These are phyloP conservation scores for Agaricus subrufescens DNA, from an alignment of 768 basidiomycete species.

Conservation along the genomic window DNA sequence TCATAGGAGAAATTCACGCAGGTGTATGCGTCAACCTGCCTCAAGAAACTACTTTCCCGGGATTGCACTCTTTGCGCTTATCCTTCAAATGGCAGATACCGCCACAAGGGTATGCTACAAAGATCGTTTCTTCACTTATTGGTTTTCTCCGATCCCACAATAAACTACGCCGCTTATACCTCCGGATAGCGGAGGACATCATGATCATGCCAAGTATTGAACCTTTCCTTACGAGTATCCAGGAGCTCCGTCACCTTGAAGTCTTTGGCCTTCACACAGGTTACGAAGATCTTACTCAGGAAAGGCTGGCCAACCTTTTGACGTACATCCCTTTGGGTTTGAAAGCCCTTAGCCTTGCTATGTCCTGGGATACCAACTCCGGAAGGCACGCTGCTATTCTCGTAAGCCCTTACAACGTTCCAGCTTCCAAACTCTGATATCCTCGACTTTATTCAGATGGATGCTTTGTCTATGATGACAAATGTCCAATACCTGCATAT, in stretches of 20 bases:
- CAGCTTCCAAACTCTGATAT: neutral
- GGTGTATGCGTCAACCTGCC: constrained; percentile 27
- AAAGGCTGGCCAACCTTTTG: constrained; percentile 20
- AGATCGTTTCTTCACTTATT: constrained; percentile 17
- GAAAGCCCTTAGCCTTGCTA: constrained; percentile 30
- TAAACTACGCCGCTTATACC: constrained; percentile 26
- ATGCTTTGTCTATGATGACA: constrained; percentile 22
- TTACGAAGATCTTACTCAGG: constrained; percentile 17
- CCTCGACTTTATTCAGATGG: constrained; percentile 15
- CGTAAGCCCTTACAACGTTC: constrained; percentile 14
- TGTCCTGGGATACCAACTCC: constrained; percentile 24
- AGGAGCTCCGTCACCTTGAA: constrained; percentile 23
- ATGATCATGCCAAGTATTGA: constrained; percentile 16
- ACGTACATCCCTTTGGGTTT: constrained; percentile 23
- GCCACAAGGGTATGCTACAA: constrained; percentile 6
- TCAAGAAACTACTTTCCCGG: constrained; percentile 21
- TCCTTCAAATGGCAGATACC: constrained; percentile 17
- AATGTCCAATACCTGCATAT: constrained; percentile 32
- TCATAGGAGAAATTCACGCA: constrained; percentile 27
- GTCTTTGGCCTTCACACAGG: constrained; percentile 38
- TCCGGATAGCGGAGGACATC: constrained; percentile 24
- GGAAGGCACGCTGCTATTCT: constrained; percentile 21
- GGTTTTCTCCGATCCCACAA: constrained; percentile 26
- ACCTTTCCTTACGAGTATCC: constrained; percentile 20
- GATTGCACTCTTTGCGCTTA: constrained; percentile 31